phyloP scores from a whole-genome alignment of 2,329 filamentous ascomycete genomes.

The Verticillium albo-atrum region DNA sequence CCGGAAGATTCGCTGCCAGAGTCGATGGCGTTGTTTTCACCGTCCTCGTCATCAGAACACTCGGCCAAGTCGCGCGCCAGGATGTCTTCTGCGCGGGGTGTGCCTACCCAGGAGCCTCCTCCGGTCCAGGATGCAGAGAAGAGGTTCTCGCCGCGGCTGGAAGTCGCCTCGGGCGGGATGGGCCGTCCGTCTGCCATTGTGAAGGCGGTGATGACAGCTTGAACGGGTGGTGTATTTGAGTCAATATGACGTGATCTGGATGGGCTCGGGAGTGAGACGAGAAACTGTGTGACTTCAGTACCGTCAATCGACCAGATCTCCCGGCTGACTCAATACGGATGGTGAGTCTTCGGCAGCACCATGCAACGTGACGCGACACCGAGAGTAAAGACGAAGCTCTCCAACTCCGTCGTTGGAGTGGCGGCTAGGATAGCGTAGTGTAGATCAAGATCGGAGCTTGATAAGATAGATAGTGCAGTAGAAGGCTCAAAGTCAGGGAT shows the following conservation, averaged over 20 bases:
- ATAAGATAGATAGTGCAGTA: too few relatives aligned
- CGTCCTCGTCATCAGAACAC: slow-evolving; percentile 52
- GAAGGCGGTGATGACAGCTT: not conserved
- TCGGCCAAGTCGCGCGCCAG: slow-evolving; percentile 64
- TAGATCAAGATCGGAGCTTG: too few relatives aligned
- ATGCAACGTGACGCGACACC: not conserved
- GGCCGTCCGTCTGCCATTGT: slow-evolving; percentile 9
- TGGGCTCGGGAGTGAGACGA: not conserved
- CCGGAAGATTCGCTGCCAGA: slow-evolving; percentile 26
- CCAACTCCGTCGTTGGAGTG: not conserved
- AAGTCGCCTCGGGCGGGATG: slow-evolving; percentile 10
- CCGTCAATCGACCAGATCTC: not conserved
- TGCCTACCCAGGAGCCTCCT: slow-evolving; percentile 48
- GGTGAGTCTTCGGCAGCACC: not conserved
- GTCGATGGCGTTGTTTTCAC: slow-evolving; percentile 22
- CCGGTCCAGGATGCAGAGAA: slow-evolving; percentile 26
- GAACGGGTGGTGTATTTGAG: not conserved
- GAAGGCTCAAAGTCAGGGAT: too few relatives aligned
- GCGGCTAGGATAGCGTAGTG: too few relatives aligned
- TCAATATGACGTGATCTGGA: not conserved
- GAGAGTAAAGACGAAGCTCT: not conserved
- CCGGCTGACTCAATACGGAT: too few relatives aligned
- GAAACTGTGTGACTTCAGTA: not conserved
- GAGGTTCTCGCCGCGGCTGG: slow-evolving; percentile 18
- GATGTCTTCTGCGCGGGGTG: slow-evolving; percentile 62